Evolutionary conservation across 768 basidiomycete species (phyloP).

Genomic region (Tylopilus rubrobrunneus): DNA sequence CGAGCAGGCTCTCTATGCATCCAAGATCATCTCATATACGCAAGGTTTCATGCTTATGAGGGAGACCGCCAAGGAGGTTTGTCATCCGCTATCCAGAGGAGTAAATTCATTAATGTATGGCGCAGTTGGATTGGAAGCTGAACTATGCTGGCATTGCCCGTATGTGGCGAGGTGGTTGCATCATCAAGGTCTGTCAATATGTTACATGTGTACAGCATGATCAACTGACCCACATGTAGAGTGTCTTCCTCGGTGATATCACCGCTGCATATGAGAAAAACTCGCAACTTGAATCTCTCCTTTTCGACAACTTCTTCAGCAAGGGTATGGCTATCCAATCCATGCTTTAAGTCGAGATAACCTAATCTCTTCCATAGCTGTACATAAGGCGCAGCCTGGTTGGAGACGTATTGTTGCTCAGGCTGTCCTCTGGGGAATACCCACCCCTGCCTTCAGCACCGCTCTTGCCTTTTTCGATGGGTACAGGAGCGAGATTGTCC

Average conservation of each 20-base stretch:
- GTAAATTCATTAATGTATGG: conserved; percentile 3
- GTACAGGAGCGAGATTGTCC: conserved; percentile 91
- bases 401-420: conserved; percentile 98
- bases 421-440: conserved; percentile 95
- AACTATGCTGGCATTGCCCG: conserved; percentile 97
- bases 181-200: conserved; percentile 72
- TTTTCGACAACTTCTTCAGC: conserved; percentile 98
- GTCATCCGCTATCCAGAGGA: conserved; percentile 8
- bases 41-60: conserved; percentile 99
- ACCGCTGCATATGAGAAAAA: conserved; percentile 87
- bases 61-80: conserved; percentile 90
- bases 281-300: conserved; percentile 78
- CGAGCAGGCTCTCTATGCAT: conserved; percentile 98
- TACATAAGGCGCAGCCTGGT: conserved; percentile 93
- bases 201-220: conserved; percentile 7
- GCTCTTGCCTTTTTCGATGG: conserved; percentile 99
- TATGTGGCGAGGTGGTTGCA: conserved; percentile 99
- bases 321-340: conserved; percentile 48
- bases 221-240: conserved; percentile 33
- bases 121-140: conserved; percentile 77
- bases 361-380: conserved; percentile 43
- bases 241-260: conserved; percentile 94
- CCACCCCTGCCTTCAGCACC: conserved; percentile 96
- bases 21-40: conserved; percentile 99
- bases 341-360: neutral